Percentiles rank a stretch among this genome's conserved stretches.
phyloP scores from a whole-genome alignment of 73 alveolate species.

The Paramecium primaurelia region DNA sequence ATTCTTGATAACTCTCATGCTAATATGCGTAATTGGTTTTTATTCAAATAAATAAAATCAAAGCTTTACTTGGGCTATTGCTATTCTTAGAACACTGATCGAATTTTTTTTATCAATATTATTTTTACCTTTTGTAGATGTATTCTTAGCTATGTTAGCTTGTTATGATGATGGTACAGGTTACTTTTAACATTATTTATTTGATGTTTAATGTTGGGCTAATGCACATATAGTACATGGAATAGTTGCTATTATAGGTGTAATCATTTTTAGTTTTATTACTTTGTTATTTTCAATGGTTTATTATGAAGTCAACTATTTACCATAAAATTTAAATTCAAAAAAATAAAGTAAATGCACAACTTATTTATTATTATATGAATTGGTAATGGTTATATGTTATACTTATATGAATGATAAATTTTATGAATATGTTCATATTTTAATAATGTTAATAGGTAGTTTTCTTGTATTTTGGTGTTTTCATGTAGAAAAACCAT shows the following conservation, averaged over 20 bases:
- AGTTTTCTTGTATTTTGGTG: constrained; percentile 8
- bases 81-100: not conserved
- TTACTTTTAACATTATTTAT: not conserved
- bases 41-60: not conserved
- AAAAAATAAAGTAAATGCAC: not conserved
- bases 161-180: not conserved
- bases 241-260: not conserved
- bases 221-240: constrained; percentile 45
- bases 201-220: constrained; percentile 29
- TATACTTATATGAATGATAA: constrained; percentile 5
- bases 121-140: not conserved
- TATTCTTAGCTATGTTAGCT: not conserved
- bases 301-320: not conserved
- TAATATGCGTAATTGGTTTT: not conserved
- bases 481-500: constrained; percentile 46
- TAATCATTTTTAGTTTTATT: not conserved
- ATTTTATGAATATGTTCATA: constrained; percentile 20
- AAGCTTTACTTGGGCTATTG: not conserved
- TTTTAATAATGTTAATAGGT: constrained; percentile 3
- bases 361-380: not conserved
- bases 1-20: constrained; percentile 12
- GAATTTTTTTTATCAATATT: not conserved
- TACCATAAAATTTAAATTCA: not conserved
- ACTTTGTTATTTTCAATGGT: not conserved
- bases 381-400: not conserved